A percentile compares a stretch with the other conserved stretches of the same genome.
phyloP scores from a whole-genome alignment of 2,329 filamentous ascomycete genomes.

The Aspergillus uvarum region DNA sequence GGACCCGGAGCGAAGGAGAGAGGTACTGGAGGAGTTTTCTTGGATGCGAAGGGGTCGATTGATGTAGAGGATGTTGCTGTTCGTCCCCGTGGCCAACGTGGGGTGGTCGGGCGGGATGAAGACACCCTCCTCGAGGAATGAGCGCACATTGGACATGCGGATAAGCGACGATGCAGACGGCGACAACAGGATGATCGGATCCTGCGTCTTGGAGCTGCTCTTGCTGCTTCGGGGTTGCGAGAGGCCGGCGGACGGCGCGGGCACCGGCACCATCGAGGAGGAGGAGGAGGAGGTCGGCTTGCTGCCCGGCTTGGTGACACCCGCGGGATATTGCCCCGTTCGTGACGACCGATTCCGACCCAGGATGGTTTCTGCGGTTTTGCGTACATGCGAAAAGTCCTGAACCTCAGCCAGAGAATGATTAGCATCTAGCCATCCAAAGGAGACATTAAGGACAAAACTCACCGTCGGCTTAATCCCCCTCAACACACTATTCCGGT shows the following conservation, averaged over 20 bases:
- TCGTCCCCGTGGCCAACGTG: constrained; percentile 57
- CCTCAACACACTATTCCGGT: constrained; percentile 82
- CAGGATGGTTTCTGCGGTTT: constrained; percentile 76
- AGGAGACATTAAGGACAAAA: not conserved
- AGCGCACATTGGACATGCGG: constrained; percentile 92
- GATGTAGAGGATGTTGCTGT: constrained; percentile 80
- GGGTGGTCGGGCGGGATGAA: constrained; percentile 73
- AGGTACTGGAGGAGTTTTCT: constrained; percentile 31
- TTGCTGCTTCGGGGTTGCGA: constrained; percentile 40
- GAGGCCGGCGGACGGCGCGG: constrained; percentile 39
- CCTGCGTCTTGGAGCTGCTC: constrained; percentile 51
- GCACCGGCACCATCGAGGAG: constrained; percentile 24
- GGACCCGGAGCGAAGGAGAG: constrained; percentile 52
- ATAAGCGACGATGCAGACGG: constrained; percentile 93
- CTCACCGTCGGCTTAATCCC: constrained; percentile 83
- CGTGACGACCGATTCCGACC: constrained; percentile 48
- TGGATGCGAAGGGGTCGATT: constrained; percentile 68
- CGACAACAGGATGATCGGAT: constrained; percentile 95
- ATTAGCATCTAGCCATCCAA: not conserved
- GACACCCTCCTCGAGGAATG: constrained; percentile 81
- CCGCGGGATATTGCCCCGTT: constrained; percentile 36
- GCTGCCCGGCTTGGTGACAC: constrained; percentile 32
- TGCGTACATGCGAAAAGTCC: constrained; percentile 94
- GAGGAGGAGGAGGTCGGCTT: constrained; percentile 25
- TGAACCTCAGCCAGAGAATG: constrained; percentile 37